A percentile compares a stretch with the other conserved stretches of the same genome.
These are phyloP conservation scores for Flaveria robusta DNA, from an alignment of 129 eudicot genomes.

Conservation along the genomic window DNA sequence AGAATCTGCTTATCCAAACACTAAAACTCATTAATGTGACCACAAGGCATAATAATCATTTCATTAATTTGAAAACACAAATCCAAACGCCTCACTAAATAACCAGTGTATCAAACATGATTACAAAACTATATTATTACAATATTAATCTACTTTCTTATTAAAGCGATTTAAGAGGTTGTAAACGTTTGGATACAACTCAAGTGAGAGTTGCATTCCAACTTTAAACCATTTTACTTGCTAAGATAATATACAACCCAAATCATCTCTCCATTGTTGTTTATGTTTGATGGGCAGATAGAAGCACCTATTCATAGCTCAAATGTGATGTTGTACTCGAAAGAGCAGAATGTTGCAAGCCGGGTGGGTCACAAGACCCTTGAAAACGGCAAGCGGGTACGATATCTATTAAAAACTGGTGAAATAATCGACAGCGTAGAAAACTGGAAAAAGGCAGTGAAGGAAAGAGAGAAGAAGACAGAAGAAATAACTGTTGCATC, in stretches of 20 bases:
- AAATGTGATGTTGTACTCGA: slow-evolving; percentile 94
- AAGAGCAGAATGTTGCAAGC: slow-evolving; percentile 82
- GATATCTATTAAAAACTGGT: slow-evolving; percentile 86
- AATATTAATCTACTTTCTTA: background rate
- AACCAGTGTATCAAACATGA: background rate
- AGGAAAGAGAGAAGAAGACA: slow-evolving; percentile 56
- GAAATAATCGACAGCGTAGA: slow-evolving; percentile 92
- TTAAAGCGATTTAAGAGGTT: no score
- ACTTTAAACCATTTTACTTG: background rate
- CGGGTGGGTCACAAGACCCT: slow-evolving; percentile 90
- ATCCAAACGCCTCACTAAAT: no score
- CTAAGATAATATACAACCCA: background rate
- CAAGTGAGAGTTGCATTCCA: background rate
- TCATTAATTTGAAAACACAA: background rate
- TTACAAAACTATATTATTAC: background rate
- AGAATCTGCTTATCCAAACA: background rate
- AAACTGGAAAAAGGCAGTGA: slow-evolving; percentile 65
- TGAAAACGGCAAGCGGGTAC: slow-evolving; percentile 78
- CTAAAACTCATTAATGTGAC: background rate
- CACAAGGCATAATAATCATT: background rate
- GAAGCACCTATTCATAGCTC: slow-evolving; percentile 98
- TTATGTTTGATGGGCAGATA: slow-evolving; percentile 46
- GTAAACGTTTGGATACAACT: no score
- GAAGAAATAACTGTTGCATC: slow-evolving; percentile 55
- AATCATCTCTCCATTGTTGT: slow-evolving; percentile 1